Conservation (phyloP, 2,329 filamentous ascomycete genomes). For the Harringtonia lauricola region DNA sequence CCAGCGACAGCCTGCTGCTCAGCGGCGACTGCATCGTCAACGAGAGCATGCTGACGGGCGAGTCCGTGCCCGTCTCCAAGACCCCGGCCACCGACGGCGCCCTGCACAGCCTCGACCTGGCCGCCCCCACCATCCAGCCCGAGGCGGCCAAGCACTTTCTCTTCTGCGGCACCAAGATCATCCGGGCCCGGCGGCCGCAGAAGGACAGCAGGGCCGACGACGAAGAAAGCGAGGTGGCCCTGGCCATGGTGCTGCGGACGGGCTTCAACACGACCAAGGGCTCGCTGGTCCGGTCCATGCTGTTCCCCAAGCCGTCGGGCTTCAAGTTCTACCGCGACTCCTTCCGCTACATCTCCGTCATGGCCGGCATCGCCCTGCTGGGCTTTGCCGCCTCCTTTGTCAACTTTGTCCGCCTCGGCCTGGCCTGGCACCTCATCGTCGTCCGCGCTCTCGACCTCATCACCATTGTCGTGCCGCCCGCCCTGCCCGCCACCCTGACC, state of each 20-base stretch:
- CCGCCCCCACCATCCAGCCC: conserved; percentile 70
- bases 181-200: conserved; percentile 79
- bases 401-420: conserved; percentile 77
- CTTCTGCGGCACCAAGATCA: conserved; percentile 91
- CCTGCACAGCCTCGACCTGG: conserved; percentile 64
- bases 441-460: conserved; percentile 89
- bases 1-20: conserved; percentile 82
- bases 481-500: conserved; percentile 84
- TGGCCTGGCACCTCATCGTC: conserved; percentile 85
- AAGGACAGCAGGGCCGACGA: conserved; percentile 28
- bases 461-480: conserved; percentile 93
- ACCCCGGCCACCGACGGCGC: conserved; percentile 71
- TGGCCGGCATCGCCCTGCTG: conserved; percentile 74
- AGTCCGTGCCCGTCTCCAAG: conserved; percentile 96
- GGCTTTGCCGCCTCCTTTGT: conserved; percentile 86
- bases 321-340: conserved; percentile 99
- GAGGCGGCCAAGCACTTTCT: conserved; percentile 82
- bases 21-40: conserved; percentile 97
- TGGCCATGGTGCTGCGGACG: conserved; percentile 86
- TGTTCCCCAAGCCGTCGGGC: conserved; percentile 94
- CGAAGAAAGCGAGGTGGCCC: conserved; percentile 77
- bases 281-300: conserved; percentile 89
- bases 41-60: conserved; percentile 96
- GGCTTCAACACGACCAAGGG: conserved; percentile 98
- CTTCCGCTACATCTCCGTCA: conserved; percentile 95